Base-by-base conservation (phyloP, 805 yeast genomes). In the Lipomyces japonicus region DNA sequence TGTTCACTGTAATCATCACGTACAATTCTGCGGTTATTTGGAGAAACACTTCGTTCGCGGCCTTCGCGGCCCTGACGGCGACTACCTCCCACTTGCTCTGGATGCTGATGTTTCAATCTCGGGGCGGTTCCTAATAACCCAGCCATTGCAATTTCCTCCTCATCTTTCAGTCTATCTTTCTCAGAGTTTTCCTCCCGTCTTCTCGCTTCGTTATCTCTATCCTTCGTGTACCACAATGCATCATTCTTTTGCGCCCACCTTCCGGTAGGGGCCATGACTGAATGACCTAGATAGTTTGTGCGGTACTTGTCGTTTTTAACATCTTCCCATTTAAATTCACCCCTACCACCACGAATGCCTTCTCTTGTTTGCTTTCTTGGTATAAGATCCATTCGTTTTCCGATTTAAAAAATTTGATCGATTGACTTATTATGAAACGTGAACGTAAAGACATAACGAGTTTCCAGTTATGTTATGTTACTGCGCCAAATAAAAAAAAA, bases 251-350 rank as follows among this genome's bases (percentile, higher is more conserved):
- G 39, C 16, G 52, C 58, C 57, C 64, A 51, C 7, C 65, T 48
- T 12, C 61, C 61, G 2, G 47, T 31, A 2, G 65, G 66, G 4
- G 66, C 65, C 65, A 63, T 63, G 19, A 63, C 42, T 19, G 63
- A 58, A 44, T 58, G 57, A 4, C 65, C 65, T 19, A 62, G 58
- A 36, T 62, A 62, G 41, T 60, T 52, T 32, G 50, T 61, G 2
- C 61, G 58, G 35, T 63, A 49, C 25, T 58, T 58, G 45, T 62
- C 65, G 5, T 48, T 28, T 44, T 61, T 59, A 25, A 62, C 64
- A 23, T 51, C 46, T 22, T 61, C 65, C 65, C 65, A 62, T 22
- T 52, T 46, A 39, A 62, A 62, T 14, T 44, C 49, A 18, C 50
- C 59, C 19, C 55, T 53, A 10, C 60, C 60, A 18, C 60, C 60